These are phyloP conservation scores for Stenogyne calaminthoides DNA, from an alignment of 305 asterid genomes.

Conservation along the genomic window DNA sequence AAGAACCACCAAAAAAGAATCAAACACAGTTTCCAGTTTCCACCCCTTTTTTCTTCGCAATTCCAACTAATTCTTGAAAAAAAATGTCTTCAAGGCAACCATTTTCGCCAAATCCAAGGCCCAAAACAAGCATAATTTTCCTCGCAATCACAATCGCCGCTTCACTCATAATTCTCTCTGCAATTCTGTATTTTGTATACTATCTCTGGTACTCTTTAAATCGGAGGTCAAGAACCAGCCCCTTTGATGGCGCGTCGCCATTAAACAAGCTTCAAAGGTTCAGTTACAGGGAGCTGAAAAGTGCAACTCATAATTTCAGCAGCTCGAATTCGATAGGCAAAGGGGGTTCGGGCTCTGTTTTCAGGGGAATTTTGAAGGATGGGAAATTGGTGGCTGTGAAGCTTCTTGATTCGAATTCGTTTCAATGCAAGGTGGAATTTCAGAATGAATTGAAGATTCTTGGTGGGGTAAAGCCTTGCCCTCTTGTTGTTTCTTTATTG, in stretches of 20 bases:
- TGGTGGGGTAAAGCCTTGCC: conserved; percentile 61
- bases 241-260: conserved; percentile 62
- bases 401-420: conserved; percentile 62
- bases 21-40: not conserved
- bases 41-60: conserved; percentile 23
- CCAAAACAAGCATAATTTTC: conserved; percentile 45
- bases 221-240: conserved; percentile 76
- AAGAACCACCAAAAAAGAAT: not conserved
- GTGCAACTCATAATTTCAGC: conserved; percentile 72
- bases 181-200: conserved; percentile 66
- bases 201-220: conserved; percentile 64
- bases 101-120: conserved; percentile 44
- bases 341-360: conserved; percentile 94
- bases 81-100: conserved; percentile 71
- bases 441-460: conserved; percentile 83
- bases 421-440: conserved; percentile 79
- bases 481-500: conserved; percentile 63
- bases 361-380: conserved; percentile 67
- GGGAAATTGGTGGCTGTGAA: conserved; percentile 86
- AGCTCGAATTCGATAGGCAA: conserved; percentile 67
- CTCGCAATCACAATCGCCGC: conserved; percentile 55
- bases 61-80: conserved; percentile 27
- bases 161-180: conserved; percentile 58
- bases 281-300: conserved; percentile 66
- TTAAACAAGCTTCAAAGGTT: conserved; percentile 72